Conservation (phyloP, 257 asterid species). For the Jacaranda copaia region DNA sequence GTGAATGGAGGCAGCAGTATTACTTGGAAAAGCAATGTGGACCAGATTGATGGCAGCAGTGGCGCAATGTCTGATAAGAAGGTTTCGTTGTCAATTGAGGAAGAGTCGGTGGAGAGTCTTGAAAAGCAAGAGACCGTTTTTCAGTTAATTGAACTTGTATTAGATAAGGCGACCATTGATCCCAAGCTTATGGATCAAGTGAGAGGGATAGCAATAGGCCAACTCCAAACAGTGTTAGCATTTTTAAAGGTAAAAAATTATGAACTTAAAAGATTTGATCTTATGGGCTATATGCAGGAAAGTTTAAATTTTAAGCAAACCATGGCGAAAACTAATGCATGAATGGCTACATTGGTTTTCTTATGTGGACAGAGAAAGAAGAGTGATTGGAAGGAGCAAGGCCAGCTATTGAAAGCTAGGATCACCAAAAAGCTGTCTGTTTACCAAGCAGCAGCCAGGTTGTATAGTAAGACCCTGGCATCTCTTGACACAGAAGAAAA, state of each 20-base stretch:
- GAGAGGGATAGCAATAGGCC: slow-evolving; percentile 72
- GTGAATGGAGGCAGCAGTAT: slow-evolving; percentile 59
- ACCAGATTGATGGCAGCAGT: slow-evolving; percentile 43
- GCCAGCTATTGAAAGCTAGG: slow-evolving; percentile 82
- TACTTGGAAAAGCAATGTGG: slow-evolving; percentile 76
- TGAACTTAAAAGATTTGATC: slow-evolving; percentile 27
- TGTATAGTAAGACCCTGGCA: slow-evolving; percentile 78
- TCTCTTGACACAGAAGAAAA: slow-evolving; percentile 86
- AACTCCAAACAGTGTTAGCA: slow-evolving; percentile 72
- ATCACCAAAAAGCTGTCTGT: slow-evolving; percentile 79
- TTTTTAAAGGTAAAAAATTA: slow-evolving; percentile 70
- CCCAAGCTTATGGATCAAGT: slow-evolving; percentile 76
- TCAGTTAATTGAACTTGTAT: slow-evolving; percentile 68
- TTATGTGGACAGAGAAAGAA: slow-evolving; percentile 72
- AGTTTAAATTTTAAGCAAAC: slow-evolving; percentile 21
- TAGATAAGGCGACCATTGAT: slow-evolving; percentile 66
- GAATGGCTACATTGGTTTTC: slow-evolving; percentile 38
- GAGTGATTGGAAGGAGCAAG: slow-evolving; percentile 94
- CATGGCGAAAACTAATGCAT: slow-evolving; percentile 18
- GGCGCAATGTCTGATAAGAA: slow-evolving; percentile 48
- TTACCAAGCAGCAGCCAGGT: slow-evolving; percentile 81
- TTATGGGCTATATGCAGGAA: slow-evolving; percentile 1
- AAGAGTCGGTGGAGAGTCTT: slow-evolving; percentile 77
- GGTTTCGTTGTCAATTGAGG: slow-evolving; percentile 59
- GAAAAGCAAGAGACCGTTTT: slow-evolving; percentile 83